Evolutionary conservation across 768 basidiomycete genomes (phyloP).

Genomic region (Kwoniella sp.): DNA sequence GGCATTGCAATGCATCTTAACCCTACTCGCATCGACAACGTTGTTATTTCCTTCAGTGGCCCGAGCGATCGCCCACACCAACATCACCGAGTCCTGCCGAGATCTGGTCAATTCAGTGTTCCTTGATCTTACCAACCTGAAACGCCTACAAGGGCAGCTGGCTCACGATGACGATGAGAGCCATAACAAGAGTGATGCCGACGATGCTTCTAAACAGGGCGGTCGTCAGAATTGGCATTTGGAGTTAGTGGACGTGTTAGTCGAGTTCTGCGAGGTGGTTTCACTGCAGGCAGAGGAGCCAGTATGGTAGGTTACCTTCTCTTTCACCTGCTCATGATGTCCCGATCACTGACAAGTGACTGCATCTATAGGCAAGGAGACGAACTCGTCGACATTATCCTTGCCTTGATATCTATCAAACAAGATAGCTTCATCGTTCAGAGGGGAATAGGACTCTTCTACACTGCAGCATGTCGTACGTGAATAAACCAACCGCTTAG

Average conservation of each 20-base stretch:
- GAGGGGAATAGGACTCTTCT: constrained; percentile 34
- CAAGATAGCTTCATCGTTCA: neutral
- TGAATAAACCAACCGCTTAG: no score
- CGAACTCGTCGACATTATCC: constrained; percentile 30
- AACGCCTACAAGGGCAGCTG: neutral
- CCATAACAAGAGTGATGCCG: neutral
- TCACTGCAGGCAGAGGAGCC: constrained; percentile 17
- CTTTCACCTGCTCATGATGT: neutral
- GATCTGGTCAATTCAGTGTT: constrained; percentile 1
- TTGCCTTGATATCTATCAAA: neutral
- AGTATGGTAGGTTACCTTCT: constrained; percentile 20
- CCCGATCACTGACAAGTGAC: neutral
- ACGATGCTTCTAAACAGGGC: no score
- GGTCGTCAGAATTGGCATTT: constrained; percentile 8
- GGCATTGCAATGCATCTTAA: constrained; percentile 12
- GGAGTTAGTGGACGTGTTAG: constrained; percentile 17
- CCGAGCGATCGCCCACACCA: neutral
- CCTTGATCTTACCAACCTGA: neutral
- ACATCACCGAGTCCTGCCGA: constrained; percentile 7
- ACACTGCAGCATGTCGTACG: constrained; percentile 30
- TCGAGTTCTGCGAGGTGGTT: constrained; percentile 18
- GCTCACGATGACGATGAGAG: neutral
- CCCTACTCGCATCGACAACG: constrained; percentile 4
- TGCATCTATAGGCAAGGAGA: constrained; percentile 27
- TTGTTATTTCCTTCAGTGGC: constrained; percentile 18